Percentiles rank a stretch among this genome's conserved stretches.
Evolutionary conservation across 2,329 filamentous ascomycete genomes (phyloP).

Genomic region (Lecanosticta acicola): DNA sequence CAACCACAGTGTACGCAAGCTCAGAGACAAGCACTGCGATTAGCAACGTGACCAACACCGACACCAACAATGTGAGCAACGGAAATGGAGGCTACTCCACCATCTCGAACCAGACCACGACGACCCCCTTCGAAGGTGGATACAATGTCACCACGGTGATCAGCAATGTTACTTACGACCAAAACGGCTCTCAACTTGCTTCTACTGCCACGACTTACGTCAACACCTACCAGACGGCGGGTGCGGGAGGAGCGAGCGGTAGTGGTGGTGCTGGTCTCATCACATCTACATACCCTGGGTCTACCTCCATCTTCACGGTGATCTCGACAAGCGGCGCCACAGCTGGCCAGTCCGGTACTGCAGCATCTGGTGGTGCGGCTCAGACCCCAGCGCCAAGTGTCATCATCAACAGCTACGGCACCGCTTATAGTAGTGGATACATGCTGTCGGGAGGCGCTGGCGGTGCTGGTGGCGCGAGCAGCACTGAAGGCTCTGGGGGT

Average conservation of each 20-base stretch:
- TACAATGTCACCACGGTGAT: slow-evolving; percentile 22
- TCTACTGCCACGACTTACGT: slow-evolving; percentile 23
- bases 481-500: slow-evolving; percentile 6
- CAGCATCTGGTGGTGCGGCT: slow-evolving; percentile 12
- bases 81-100: slow-evolving; percentile 18
- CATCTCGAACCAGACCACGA: slow-evolving; percentile 17
- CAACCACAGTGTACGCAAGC: slow-evolving; percentile 25
- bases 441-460: slow-evolving; percentile 16
- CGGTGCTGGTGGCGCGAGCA: slow-evolving; percentile 10
- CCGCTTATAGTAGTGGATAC: slow-evolving; percentile 21
- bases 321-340: slow-evolving; percentile 13
- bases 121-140: slow-evolving; percentile 13
- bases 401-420: slow-evolving; percentile 18
- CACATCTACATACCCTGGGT: slow-evolving; percentile 18
- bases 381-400: slow-evolving; percentile 14
- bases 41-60: slow-evolving; percentile 16
- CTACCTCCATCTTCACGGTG: slow-evolving; percentile 17
- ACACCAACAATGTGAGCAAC: slow-evolving; percentile 8
- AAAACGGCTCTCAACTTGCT: slow-evolving; percentile 21
- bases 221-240: slow-evolving; percentile 23
- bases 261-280: slow-evolving; percentile 17
- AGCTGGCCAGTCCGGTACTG: slow-evolving; percentile 12
- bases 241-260: slow-evolving; percentile 14
- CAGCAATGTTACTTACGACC: slow-evolving; percentile 19
- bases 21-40: slow-evolving; percentile 18